phyloP scores from a whole-genome alignment of 495 filamentous ascomycete species.

The Aspergillus funiculosus region DNA sequence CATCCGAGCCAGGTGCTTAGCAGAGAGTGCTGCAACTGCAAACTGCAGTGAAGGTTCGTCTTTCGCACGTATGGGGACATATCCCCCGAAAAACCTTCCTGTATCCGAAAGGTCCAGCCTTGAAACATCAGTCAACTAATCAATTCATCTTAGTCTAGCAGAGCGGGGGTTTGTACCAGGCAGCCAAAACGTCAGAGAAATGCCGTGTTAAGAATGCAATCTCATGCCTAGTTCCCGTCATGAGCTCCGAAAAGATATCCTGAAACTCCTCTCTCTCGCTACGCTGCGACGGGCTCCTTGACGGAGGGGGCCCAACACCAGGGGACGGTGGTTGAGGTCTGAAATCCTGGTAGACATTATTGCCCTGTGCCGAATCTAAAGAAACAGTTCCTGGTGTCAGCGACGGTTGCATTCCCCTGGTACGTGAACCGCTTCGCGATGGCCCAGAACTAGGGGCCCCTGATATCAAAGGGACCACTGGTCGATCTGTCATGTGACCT shows the following conservation, averaged over 20 bases:
- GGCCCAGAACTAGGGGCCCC: background rate
- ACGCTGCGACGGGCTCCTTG: slow-evolving; percentile 23
- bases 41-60: slow-evolving; percentile 30
- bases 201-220: slow-evolving; percentile 36
- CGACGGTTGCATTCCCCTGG: background rate
- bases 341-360: background rate
- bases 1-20: slow-evolving; percentile 38
- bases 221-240: slow-evolving; percentile 39
- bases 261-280: slow-evolving; percentile 37
- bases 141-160: background rate
- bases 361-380: background rate
- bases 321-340: slow-evolving; percentile 9
- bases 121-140: slow-evolving; percentile 6
- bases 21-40: slow-evolving; percentile 35
- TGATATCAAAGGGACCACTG: too few species aligned
- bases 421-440: background rate
- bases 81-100: slow-evolving; percentile 34
- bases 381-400: background rate
- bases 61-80: slow-evolving; percentile 37
- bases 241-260: slow-evolving; percentile 38
- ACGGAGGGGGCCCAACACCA: slow-evolving; percentile 6
- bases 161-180: slow-evolving; percentile 28
- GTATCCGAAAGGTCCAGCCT: slow-evolving; percentile 41
- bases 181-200: slow-evolving; percentile 30
- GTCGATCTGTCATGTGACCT: background rate